These are phyloP conservation scores for Irpex rosettiformis DNA, from an alignment of 1,284 basidiomycete species.

Conservation along the genomic window DNA sequence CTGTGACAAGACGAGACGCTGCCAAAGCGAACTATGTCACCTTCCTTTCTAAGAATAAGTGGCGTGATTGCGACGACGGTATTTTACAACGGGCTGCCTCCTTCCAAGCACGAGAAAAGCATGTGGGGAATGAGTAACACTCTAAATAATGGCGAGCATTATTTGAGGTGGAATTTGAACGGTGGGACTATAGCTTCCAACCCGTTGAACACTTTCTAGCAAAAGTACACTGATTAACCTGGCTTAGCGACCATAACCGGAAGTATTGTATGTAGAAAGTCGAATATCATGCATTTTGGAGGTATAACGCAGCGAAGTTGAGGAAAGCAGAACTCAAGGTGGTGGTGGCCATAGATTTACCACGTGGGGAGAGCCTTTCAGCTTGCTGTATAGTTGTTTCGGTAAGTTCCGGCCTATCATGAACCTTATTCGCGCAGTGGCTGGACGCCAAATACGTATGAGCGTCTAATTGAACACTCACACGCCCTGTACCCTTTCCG, in stretches of 20 bases:
- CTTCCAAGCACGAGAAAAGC: not conserved
- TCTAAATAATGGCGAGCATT: too few relatives aligned
- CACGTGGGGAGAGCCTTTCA: not conserved
- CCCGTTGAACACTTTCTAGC: too few relatives aligned
- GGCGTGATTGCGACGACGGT: too few relatives aligned
- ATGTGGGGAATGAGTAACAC: not conserved
- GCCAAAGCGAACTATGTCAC: not conserved
- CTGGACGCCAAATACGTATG: constrained; percentile 36
- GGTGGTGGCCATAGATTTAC: not conserved
- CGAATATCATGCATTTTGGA: too few relatives aligned
- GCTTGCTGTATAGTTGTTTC: constrained; percentile 39
- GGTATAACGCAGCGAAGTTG: not conserved
- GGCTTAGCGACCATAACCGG: too few relatives aligned
- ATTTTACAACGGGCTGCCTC: not conserved
- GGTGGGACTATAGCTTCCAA: too few relatives aligned
- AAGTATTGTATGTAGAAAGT: too few relatives aligned
- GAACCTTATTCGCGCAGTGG: constrained; percentile 43
- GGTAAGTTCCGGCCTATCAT: constrained; percentile 35
- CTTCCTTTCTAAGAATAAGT: not conserved
- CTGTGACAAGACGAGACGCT: not conserved
- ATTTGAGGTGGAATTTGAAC: too few relatives aligned
- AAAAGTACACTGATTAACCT: too few relatives aligned
- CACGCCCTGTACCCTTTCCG: constrained; percentile 19
- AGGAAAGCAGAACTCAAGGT: not conserved
- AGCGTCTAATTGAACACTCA: constrained; percentile 20